Evolutionary conservation across 129 eudicot genomes (phyloP).

Genomic region (Centella asiatica): DNA sequence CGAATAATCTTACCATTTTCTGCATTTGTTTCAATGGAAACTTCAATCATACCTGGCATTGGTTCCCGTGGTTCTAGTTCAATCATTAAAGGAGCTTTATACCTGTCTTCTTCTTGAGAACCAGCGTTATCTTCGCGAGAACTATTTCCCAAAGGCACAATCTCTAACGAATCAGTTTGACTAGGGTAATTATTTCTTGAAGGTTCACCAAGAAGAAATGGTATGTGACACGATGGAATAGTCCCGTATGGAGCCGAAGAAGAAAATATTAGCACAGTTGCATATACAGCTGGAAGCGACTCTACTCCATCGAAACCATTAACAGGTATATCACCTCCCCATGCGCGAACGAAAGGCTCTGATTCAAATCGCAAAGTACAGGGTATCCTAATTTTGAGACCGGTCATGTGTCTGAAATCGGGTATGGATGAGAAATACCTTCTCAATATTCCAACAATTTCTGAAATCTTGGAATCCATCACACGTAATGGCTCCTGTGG

Average conservation of each 20-base stretch:
- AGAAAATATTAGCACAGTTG: slow-evolving; percentile 65
- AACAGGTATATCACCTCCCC: slow-evolving; percentile 25
- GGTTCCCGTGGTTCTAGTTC: slow-evolving; percentile 92
- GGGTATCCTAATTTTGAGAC: slow-evolving; percentile 63
- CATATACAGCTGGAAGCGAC: slow-evolving; percentile 68
- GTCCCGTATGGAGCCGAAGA: slow-evolving; percentile 84
- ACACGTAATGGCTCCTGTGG: slow-evolving; percentile 81
- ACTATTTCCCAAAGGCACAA: slow-evolving; percentile 49
- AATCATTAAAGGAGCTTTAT: slow-evolving; percentile 44
- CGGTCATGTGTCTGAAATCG: slow-evolving; percentile 70
- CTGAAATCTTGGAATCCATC: slow-evolving; percentile 84
- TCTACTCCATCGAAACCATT: slow-evolving; percentile 32
- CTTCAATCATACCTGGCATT: slow-evolving; percentile 76
- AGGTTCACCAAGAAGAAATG: slow-evolving; percentile 75
- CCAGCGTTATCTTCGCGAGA: slow-evolving; percentile 29
- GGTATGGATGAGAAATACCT: slow-evolving; percentile 72
- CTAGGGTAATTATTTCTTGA: slow-evolving; percentile 24
- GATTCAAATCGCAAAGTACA: slow-evolving; percentile 73
- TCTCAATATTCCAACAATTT: slow-evolving; percentile 61
- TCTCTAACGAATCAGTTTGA: slow-evolving; percentile 46
- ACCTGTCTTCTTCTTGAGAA: slow-evolving; percentile 31
- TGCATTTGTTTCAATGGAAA: slow-evolving; percentile 69
- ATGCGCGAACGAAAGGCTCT: slow-evolving; percentile 39
- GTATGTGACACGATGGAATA: slow-evolving; percentile 57
- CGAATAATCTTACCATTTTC: slow-evolving; percentile 70